phyloP scores from a whole-genome alignment of 192 early-diverging fungal species.

The Gigaspora rosea region DNA sequence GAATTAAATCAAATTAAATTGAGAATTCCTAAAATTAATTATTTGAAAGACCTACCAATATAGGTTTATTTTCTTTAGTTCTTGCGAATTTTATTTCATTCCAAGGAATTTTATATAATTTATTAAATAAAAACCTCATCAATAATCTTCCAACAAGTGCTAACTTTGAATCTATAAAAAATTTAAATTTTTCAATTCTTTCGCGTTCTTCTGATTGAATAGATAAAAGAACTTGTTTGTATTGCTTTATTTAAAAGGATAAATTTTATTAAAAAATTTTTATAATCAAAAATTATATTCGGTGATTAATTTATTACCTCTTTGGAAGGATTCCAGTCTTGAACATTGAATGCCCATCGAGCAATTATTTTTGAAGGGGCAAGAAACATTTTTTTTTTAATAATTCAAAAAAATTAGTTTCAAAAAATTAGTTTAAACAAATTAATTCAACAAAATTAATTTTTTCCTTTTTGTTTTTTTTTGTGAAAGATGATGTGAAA shows the following conservation, averaged over 20 bases:
- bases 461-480: no score
- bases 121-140: conserved; percentile 23
- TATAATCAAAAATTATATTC: no score
- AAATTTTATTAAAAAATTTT: not conserved
- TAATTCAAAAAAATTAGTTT: no score
- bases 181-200: conserved; percentile 3
- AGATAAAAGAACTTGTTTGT: not conserved
- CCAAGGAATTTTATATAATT: conserved; percentile 13
- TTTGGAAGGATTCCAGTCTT: conserved; percentile 12
- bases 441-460: no score
- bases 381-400: no score
- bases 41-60: conserved; percentile 12
- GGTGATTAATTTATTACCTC: not conserved
- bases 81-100: conserved; percentile 19
- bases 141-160: conserved; percentile 30
- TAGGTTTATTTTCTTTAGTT: conserved; percentile 25
- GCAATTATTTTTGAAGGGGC: conserved; percentile 10
- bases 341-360: conserved; percentile 25
- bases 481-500: no score
- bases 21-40: not conserved
- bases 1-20: no score
- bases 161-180: not conserved
- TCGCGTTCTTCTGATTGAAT: conserved; percentile 20
- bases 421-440: no score
- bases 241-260: conserved; percentile 16